Conservation (phyloP, 768 basidiomycete species). For the Termitomyces bulborhizus region DNA sequence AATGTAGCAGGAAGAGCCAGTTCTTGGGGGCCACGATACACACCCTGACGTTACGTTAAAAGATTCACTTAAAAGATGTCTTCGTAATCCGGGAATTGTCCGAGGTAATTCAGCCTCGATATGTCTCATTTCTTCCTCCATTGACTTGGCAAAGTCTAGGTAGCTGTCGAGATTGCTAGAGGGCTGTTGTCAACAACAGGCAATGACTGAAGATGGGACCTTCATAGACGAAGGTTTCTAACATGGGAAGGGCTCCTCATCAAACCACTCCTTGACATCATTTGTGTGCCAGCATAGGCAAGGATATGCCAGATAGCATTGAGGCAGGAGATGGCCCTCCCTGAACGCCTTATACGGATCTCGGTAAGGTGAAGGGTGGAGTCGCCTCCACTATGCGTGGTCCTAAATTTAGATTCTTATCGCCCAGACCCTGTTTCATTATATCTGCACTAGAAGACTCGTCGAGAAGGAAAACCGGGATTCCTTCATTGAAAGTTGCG, state of each 20-base stretch:
- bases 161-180: slow-evolving; percentile 4
- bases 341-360: slow-evolving; percentile 2
- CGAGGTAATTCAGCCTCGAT: slow-evolving; percentile 5
- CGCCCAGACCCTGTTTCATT: not conserved
- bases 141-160: slow-evolving; percentile 1
- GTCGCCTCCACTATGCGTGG: slow-evolving; percentile 3
- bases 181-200: slow-evolving; percentile 2
- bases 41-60: slow-evolving; percentile 7
- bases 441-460: not conserved
- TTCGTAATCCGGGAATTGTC: slow-evolving; percentile 5
- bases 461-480: slow-evolving; percentile 18
- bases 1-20: slow-evolving; percentile 1
- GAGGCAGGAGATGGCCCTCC: slow-evolving; percentile 3
- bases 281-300: slow-evolving; percentile 1
- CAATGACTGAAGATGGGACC: slow-evolving; percentile 5
- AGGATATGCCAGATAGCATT: slow-evolving; percentile 10
- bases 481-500: slow-evolving; percentile 27
- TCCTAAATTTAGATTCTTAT: slow-evolving; percentile 5
- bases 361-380: slow-evolving; percentile 3
- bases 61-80: not conserved
- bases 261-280: slow-evolving; percentile 9
- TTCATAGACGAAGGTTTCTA: slow-evolving; percentile 9
- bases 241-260: slow-evolving; percentile 9
- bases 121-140: slow-evolving; percentile 1
- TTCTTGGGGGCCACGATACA: slow-evolving; percentile 6